Evolutionary conservation across 2,329 filamentous ascomycete species (phyloP), one percentile per base, ranked within the genome.

Genomic region (Stagonosporopsis vannaccii): DNA sequence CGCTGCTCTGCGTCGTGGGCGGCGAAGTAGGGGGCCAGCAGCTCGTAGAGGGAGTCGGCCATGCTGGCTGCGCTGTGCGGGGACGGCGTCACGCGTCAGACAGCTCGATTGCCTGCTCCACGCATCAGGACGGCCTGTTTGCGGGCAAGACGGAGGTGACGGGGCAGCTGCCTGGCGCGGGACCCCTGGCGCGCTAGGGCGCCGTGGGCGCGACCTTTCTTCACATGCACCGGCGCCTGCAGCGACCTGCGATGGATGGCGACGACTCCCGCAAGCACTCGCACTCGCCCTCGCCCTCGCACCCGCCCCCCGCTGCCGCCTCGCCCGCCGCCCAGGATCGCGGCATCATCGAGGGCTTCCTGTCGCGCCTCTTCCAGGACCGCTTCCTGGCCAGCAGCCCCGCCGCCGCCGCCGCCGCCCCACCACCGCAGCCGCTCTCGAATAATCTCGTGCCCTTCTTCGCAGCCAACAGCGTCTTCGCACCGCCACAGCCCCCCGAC

Each of bases 11-110:
- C 61, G 62, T 73, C 73, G 55, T 67, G 71, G 59, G 64, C 73
- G 66, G 84, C 80, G 60, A 88, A 79, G 71, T 89, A 84, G 23
- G 88, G 86, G 50, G 80, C 77, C 39, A 95, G 82, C 37, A 95
- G 81, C 55, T 95, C 91, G 68, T 91, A 88, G 35, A 96, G 81
- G 15, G 90, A 81, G 71, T 94, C 90, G 23, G 63, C 60, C 67
- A 69, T 69, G 51, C 15, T 44, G 41, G 33, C 19, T 28, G 33
- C 7, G 43, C 43, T 28, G 12, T 12, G 11, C 9, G 17, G 3
- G 45, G 9, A 25, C 23, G 23, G 19, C 44, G 51, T 43, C 51
- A 48, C 28, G 41, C 41, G 50, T 46, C n/a, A 26, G 26, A 40
- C 42, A 41, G 33, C 35, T n/a, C 41, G 9, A 30, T 41, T 2